phyloP scores from a whole-genome alignment of 192 early-diverging fungal genomes.

The Backusella macrospora region DNA sequence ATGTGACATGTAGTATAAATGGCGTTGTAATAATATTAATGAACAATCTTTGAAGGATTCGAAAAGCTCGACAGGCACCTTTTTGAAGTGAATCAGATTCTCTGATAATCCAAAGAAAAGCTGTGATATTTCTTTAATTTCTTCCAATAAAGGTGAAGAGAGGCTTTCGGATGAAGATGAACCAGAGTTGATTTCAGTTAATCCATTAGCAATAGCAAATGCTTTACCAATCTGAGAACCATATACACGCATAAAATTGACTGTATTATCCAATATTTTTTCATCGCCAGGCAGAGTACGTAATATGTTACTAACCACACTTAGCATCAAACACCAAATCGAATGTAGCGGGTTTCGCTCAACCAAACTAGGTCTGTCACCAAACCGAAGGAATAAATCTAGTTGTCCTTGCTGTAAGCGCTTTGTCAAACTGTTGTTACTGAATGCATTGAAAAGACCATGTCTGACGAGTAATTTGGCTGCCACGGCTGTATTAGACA shows the following conservation, averaged over 20 bases:
- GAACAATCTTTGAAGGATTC: constrained; percentile 24
- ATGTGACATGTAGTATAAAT: constrained; percentile 23
- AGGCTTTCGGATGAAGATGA: constrained; percentile 26
- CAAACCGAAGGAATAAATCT: constrained; percentile 35
- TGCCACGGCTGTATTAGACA: constrained; percentile 46
- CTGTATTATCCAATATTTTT: constrained; percentile 37
- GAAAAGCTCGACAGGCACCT: constrained; percentile 18
- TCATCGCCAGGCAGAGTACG: constrained; percentile 37
- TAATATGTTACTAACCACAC: constrained; percentile 44
- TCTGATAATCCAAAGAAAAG: constrained; percentile 52
- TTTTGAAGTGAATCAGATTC: not conserved
- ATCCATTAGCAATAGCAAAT: constrained; percentile 22
- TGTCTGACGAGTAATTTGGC: constrained; percentile 36
- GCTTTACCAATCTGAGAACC: constrained; percentile 49
- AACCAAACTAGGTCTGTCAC: constrained; percentile 17
- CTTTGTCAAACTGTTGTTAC: constrained; percentile 45
- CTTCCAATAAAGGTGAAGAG: constrained; percentile 50
- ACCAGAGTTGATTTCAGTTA: not conserved
- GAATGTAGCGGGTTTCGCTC: constrained; percentile 44
- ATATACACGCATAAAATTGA: constrained; percentile 50
- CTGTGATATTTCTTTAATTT: constrained; percentile 54
- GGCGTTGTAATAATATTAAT: constrained; percentile 16
- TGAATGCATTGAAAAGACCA: constrained; percentile 45
- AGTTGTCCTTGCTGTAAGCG: constrained; percentile 45
- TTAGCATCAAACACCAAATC: constrained; percentile 55